Base-by-base conservation (phyloP, 352 stramenopile genomes). In the Phytopythium chamaehyphon region DNA sequence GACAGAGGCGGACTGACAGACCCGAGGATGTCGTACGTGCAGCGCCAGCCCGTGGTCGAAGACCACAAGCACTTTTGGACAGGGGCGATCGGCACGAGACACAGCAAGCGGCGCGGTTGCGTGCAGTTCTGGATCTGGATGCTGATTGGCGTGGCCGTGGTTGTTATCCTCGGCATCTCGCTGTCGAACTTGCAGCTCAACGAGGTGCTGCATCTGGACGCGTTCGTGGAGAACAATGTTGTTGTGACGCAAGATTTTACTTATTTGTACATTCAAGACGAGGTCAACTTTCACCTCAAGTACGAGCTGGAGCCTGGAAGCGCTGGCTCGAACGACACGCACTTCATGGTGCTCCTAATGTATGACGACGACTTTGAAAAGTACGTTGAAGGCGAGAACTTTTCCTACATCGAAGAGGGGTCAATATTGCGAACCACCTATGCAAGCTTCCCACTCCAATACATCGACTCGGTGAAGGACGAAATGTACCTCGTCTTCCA, bases 401-500 rank as follows among this genome's bases (percentile, higher is more conserved):
- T 77, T 48, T 18, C 53, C 28, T 77, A 73, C 48, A 62, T 85
- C 14, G 21, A 59, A 11, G 47, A 61, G 0, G 74, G 55, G 1
- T 74, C 72, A 10, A 72, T 52, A 2, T 31, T 73, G 8, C 74
- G 69, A 19, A 86, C 76, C 28, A 75, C 64, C 23, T 73, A 81
- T 35, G 73, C 73, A 12, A 73, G 65, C 21, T 36, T 86, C 3
- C 61, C 76, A 7, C 51, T 66, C 19, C 77, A 69, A 11, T 69
- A 67, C 21, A 74, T 88, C 36, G 60, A 74, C 36, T 80, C 80
- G 45, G 60, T 64, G 1, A 58, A 69, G 36, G 50, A 77, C 40
- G 66, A 83, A 9, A 68, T 88, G 62, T 88, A 77, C 51, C 69
- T 88, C 31, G 67, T 88, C 6, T 50, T 88, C 16, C 76, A 88